Base-by-base conservation (phyloP, 257 asterid genomes). In the Nicotiana knightiana region DNA sequence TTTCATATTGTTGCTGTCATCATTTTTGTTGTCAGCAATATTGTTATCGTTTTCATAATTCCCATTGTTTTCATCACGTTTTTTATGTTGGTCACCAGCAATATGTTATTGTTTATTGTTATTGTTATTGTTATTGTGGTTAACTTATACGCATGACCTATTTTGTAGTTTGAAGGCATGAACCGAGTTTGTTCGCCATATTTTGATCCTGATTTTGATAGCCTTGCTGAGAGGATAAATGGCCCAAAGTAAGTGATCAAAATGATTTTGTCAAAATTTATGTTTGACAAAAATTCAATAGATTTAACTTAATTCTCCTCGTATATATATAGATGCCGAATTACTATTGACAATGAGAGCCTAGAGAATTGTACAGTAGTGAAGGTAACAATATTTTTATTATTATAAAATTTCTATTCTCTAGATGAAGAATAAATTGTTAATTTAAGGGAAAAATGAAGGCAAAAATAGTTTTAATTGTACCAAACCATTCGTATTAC, bases 201-300 rank as follows among this genome's bases (percentile, higher is more conserved):
- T 83, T 93, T 84, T 81, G 97, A 93, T 82, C 97, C 95, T 3
- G 97, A 93, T 77, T 93, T 91, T 59, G 94, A 91, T 76, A 87
- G 90, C 90, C 93, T 93, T 11, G 85, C 90, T 0, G 97, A 92
- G 92, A 91, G 97, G 86, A 79, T 92, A 62, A 63, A 89, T 13
- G 94, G 94, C 53, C 97, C 97, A 53, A 76, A 90, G 94, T 93
- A 89, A 81, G 91, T 83, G 4, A 12, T 37, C 21, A 18, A 37
- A 17, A 79, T 37, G 5, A 2, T 1, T 53, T 32, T 5, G 3
- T 39, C 46, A 63, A 43, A 58, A 3, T 67, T 55, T 67, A n/a
- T 15, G 16, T 54, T 53, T 78, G 24, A 73, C 8, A 67, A 57
- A 26, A 71, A 11, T 21, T 58, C 24, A 24, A 62, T 37, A 54